Percentiles rank a stretch among this genome's conserved stretches.
phyloP scores from a whole-genome alignment of 2,329 filamentous ascomycete species.

The Alternaria sp. region DNA sequence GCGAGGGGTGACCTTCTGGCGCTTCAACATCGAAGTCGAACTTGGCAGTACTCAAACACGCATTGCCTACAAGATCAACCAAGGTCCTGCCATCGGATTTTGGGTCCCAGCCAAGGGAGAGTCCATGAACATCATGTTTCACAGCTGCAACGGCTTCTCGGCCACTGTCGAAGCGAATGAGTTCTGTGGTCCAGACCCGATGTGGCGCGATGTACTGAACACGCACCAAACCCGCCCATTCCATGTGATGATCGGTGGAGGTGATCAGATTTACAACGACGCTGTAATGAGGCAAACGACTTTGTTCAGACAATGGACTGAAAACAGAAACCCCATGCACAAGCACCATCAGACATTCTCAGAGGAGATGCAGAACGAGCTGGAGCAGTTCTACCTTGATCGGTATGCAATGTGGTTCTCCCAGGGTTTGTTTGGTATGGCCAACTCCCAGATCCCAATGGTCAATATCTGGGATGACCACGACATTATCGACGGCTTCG shows the following conservation, averaged over 20 bases:
- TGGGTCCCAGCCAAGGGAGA: constrained; percentile 88
- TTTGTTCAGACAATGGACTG: constrained; percentile 83
- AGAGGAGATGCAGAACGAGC: constrained; percentile 80
- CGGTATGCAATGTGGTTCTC: constrained; percentile 96
- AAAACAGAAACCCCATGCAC: constrained; percentile 76
- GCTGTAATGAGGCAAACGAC: constrained; percentile 75
- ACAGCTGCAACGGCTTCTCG: constrained; percentile 97
- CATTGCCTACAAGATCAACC: constrained; percentile 94
- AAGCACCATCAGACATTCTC: constrained; percentile 83
- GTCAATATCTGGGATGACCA: constrained; percentile 98
- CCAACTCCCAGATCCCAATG: constrained; percentile 95
- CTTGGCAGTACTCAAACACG: constrained; percentile 78
- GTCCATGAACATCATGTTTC: constrained; percentile 98
- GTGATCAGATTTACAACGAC: constrained; percentile 97
- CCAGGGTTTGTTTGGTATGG: constrained; percentile 90
- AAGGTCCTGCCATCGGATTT: constrained; percentile 85
- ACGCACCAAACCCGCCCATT: constrained; percentile 90
- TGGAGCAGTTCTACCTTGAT: constrained; percentile 87
- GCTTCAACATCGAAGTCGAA: constrained; percentile 94
- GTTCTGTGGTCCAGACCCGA: constrained; percentile 89
- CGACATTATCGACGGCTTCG: constrained; percentile 73
- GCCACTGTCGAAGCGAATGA: constrained; percentile 76
- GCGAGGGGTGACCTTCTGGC: constrained; percentile 92
- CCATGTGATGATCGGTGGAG: constrained; percentile 97
- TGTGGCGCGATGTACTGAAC: constrained; percentile 97